Conservation (phyloP, 345 rosid genomes). For the Ailanthus altissimus region DNA sequence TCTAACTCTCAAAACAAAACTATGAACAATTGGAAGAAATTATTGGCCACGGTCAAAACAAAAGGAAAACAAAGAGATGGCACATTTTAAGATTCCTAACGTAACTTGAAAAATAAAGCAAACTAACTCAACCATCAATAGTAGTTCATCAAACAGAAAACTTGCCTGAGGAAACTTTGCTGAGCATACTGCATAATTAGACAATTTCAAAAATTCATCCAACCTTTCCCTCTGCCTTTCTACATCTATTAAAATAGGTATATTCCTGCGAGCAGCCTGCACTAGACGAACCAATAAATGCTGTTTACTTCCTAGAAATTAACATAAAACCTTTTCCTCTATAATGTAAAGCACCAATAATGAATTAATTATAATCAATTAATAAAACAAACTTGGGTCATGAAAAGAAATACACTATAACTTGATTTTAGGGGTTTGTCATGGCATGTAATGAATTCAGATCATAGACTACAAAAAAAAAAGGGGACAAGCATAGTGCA, state of each 20-base stretch:
- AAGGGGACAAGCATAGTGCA: too few relatives aligned
- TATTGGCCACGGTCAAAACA: background rate
- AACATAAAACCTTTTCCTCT: slow-evolving; percentile 11
- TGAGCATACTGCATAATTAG: slow-evolving; percentile 75
- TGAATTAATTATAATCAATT: too few relatives aligned
- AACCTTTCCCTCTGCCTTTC: slow-evolving; percentile 76
- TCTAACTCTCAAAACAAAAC: background rate
- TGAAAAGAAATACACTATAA: too few relatives aligned
- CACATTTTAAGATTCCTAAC: background rate
- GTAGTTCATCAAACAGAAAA: slow-evolving; percentile 22
- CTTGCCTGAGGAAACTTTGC: slow-evolving; percentile 78
- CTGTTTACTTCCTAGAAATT: slow-evolving; percentile 11
- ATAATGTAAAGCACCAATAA: too few relatives aligned
- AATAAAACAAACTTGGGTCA: too few relatives aligned
- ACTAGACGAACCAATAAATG: slow-evolving; percentile 45
- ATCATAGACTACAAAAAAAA: too few relatives aligned
- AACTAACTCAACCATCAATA: slow-evolving; percentile 4
- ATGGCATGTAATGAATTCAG: too few relatives aligned
- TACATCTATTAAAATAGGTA: slow-evolving; percentile 81
- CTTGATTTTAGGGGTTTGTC: too few relatives aligned
- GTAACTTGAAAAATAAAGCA: background rate
- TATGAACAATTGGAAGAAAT: background rate
- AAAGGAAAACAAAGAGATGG: background rate
- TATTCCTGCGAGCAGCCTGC: slow-evolving; percentile 74
- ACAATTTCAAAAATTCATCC: slow-evolving; percentile 65